Conservation (phyloP, 2,329 filamentous ascomycete species). For the Xylariaceae sp. region DNA sequence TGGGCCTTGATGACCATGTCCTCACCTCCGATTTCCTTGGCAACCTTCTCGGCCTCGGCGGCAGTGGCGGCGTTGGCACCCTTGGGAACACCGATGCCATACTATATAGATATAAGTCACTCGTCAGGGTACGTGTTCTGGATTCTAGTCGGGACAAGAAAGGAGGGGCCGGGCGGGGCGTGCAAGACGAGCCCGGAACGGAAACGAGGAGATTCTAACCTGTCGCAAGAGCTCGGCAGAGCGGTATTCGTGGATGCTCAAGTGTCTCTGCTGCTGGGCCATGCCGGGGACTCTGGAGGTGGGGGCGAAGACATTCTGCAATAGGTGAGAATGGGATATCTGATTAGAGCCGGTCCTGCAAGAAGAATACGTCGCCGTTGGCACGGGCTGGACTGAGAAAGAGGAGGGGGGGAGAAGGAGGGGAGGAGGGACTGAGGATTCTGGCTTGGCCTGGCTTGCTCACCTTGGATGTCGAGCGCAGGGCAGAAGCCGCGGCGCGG, state of each 20-base stretch:
- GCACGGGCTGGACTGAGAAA: neutral
- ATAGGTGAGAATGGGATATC: neutral
- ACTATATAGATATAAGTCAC: conserved; percentile 46
- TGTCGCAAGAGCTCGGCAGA: conserved; percentile 83
- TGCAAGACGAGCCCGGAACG: conserved; percentile 17
- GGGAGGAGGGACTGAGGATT: neutral
- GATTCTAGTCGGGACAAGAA: neutral
- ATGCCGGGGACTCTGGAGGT: conserved; percentile 56
- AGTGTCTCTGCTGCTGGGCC: conserved; percentile 75
- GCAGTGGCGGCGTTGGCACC: conserved; percentile 78
- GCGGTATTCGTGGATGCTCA: conserved; percentile 98
- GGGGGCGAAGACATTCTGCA: conserved; percentile 39
- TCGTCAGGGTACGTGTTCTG: conserved; percentile 24
- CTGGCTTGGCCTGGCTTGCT: conserved; percentile 25
- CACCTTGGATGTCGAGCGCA: conserved; percentile 69
- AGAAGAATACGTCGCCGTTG: neutral
- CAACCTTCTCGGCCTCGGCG: conserved; percentile 85
- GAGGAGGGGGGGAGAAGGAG: neutral
- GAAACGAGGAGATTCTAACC: conserved; percentile 40
- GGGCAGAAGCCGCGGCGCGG: conserved; percentile 72
- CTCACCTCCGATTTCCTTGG: conserved; percentile 83
- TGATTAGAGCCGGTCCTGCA: conserved; percentile 4
- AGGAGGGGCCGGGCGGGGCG: neutral
- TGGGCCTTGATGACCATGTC: conserved; percentile 99
- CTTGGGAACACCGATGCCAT: conserved; percentile 89